phyloP scores from a whole-genome alignment of 441 rosid species.

The Theobroma grandiflorum region DNA sequence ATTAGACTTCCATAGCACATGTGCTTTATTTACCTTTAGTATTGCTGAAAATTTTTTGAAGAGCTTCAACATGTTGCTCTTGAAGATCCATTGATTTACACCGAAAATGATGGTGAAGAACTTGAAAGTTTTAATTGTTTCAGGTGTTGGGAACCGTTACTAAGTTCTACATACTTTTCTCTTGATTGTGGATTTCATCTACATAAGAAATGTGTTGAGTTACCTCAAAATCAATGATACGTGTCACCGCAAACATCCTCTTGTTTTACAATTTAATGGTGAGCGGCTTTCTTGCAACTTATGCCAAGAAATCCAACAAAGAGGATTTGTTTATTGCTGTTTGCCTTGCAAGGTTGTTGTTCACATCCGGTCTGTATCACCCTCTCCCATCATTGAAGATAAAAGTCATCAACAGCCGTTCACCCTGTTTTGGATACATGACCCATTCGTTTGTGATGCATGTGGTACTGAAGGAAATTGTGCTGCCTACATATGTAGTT shows the following conservation, averaged over 20 bases:
- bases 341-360: slow-evolving; percentile 25
- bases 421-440: neutral
- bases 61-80: slow-evolving; percentile 2
- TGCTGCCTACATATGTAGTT: neutral
- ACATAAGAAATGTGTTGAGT: neutral
- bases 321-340: slow-evolving; percentile 27
- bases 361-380: slow-evolving; percentile 21
- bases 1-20: neutral
- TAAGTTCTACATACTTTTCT: neutral
- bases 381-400: neutral
- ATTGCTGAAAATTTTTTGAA: too few relatives aligned
- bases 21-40: neutral
- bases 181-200: neutral
- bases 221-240: neutral
- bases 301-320: neutral
- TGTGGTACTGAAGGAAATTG: neutral
- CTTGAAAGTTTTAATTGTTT: neutral
- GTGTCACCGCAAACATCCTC: slow-evolving; percentile 18
- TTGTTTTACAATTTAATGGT: neutral
- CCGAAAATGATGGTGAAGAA: neutral
- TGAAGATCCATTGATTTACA: neutral
- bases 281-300: slow-evolving; percentile 10
- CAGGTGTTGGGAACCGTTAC: neutral
- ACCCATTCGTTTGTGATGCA: slow-evolving; percentile 18
- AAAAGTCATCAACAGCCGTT: slow-evolving; percentile 29